Base-by-base conservation (phyloP, 2,329 filamentous ascomycete genomes). In the Atkinsonella hypoxylon region DNA sequence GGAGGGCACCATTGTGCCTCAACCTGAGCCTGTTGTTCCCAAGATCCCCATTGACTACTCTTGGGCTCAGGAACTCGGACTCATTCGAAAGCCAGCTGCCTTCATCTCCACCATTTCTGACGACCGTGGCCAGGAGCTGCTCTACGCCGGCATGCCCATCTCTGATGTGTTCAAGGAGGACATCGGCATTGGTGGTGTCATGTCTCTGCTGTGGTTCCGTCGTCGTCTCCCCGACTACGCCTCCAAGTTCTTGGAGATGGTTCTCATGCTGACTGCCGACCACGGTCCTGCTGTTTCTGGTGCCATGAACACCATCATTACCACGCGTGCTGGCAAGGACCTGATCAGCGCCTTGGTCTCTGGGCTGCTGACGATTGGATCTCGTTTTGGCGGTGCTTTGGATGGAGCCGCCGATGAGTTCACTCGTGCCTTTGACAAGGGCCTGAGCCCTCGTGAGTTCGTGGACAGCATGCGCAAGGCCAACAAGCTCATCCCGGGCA, bases 231-330 rank as follows among this genome's bases (percentile, higher is more conserved):
- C 93, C 57, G 77, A 85, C 66, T 97, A 96, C 70, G 93, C 93
- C 65, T 94, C 89, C 80, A 95, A 95, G 76, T 98, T 98, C 81
- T 76, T 98, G 61, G 93, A 98, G 80, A 98, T 98, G 93, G 93
- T 98, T 59, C 91, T 98, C 70, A 98, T 98, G 93, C 83, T 98
- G 67, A 98, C 93, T 67, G 93, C 93, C 63, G 93, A 98, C 68
- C 93, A 98, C 83, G 93, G 93, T 73, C 93, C 93, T 50, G 93
- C 93, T 62, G 93, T 98, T 62, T 98, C 93, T 62, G 93, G 93
- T 81, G 93, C 93, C 71, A 98, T 98, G 93, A 98, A 98, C 85
- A 98, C 93, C 69, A 98, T 98, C 70, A 97, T 98, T 70, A 98
- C 93, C 56, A 98, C 93, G 54, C 88, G 93, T 87, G 93, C 93